Conservation (phyloP, 345 rosid genomes). For the Syzygium aqueum region DNA sequence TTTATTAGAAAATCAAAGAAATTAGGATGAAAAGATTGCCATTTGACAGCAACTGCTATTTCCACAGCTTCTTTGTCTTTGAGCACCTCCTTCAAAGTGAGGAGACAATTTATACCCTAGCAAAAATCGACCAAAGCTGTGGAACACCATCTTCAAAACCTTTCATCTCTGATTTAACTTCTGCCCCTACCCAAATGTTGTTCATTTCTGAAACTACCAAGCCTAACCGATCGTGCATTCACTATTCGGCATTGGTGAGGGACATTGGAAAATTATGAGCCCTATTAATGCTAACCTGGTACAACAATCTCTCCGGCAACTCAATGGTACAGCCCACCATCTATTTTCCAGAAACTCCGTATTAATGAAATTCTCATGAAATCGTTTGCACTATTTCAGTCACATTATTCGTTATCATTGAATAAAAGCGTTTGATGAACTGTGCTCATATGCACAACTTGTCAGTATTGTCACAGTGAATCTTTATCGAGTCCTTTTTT, state of each 20-base stretch:
- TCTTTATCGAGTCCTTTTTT: background rate
- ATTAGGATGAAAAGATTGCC: background rate
- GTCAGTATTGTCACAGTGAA: background rate
- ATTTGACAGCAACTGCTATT: background rate
- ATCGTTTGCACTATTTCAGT: background rate
- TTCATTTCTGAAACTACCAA: background rate
- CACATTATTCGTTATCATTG: background rate
- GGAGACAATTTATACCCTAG: background rate
- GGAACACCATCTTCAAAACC: rapidly evolving
- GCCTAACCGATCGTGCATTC: background rate
- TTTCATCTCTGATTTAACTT: background rate
- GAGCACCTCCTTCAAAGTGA: background rate
- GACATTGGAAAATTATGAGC: background rate
- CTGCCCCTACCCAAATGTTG: background rate
- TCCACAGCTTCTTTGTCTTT: background rate
- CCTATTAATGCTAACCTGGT: background rate
- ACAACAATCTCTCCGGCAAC: too few species aligned
- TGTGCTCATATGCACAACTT: background rate
- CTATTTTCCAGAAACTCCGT: too few species aligned
- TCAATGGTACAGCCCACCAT: too few species aligned
- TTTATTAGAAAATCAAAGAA: background rate
- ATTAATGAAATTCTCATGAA: background rate
- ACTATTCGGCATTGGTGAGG: background rate
- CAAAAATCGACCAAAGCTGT: background rate
- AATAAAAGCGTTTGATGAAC: background rate